phyloP scores from a whole-genome alignment of 176 grass and related monocot genomes.

The Saccharum officinarum region DNA sequence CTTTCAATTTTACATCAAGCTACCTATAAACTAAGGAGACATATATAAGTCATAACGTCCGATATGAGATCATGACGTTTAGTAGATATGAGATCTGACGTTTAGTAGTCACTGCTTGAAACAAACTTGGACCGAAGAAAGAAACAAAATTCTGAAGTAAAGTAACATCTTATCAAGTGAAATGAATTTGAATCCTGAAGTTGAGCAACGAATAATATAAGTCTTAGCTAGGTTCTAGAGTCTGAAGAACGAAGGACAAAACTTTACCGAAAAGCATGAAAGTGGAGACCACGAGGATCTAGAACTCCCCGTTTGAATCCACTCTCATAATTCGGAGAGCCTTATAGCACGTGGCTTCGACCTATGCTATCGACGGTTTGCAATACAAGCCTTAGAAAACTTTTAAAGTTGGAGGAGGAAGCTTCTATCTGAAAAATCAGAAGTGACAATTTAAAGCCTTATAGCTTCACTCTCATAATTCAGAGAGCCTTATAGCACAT shows the following conservation, averaged over 20 bases:
- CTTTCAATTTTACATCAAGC: not conserved
- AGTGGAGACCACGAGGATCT: not conserved
- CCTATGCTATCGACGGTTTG: not conserved
- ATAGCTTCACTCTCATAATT: too few relatives aligned
- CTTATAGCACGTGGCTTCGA: not conserved
- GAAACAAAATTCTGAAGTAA: not conserved
- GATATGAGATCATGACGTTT: too few relatives aligned
- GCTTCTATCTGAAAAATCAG: too few relatives aligned
- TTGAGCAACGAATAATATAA: not conserved
- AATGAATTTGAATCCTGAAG: not conserved
- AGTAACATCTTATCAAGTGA: too few relatives aligned
- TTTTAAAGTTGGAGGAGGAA: too few relatives aligned
- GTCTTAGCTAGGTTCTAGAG: not conserved
- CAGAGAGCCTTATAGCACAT: too few relatives aligned
- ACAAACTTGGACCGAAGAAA: not conserved
- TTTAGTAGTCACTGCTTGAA: not conserved
- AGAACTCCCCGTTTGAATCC: not conserved
- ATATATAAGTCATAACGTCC: too few relatives aligned
- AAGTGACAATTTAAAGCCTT: too few relatives aligned
- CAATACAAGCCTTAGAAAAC: not conserved
- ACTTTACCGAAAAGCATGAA: not conserved
- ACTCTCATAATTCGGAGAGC: not conserved
- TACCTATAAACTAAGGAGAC: too few relatives aligned
- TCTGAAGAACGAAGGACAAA: not conserved
- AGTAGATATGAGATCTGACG: too few relatives aligned